phyloP scores from a whole-genome alignment of 179 eudicot genomes.

The Camellia oleifera region DNA sequence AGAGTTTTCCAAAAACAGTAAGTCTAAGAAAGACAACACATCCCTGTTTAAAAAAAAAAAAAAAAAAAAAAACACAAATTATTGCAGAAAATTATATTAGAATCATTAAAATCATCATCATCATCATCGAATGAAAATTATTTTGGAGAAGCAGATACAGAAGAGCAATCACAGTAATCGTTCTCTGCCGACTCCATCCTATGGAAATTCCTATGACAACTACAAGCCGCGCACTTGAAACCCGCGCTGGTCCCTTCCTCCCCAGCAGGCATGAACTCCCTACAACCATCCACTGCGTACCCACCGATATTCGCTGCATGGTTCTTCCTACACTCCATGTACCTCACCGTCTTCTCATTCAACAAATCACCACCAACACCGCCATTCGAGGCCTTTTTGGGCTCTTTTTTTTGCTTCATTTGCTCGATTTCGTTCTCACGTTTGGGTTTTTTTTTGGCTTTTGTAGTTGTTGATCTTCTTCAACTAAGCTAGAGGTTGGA shows the following conservation, averaged over 20 bases:
- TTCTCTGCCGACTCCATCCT: conserved; percentile 6
- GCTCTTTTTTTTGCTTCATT: conserved; percentile 2
- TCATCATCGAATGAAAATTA: not conserved
- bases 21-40: too few relatives aligned
- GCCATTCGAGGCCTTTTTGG: not conserved
- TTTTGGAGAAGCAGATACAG: conserved; percentile 6
- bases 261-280: conserved; percentile 27
- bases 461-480: not conserved
- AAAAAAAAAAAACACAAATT: too few relatives aligned
- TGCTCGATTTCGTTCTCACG: too few relatives aligned
- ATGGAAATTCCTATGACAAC: conserved; percentile 30
- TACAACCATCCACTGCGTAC: conserved; percentile 26
- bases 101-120: too few relatives aligned
- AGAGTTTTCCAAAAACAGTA: too few relatives aligned
- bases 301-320: conserved; percentile 30
- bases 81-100: too few relatives aligned
- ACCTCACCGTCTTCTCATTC: not conserved
- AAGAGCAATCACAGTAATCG: conserved; percentile 19
- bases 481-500: not conserved
- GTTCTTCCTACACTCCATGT: conserved; percentile 30
- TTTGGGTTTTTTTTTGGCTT: too few relatives aligned
- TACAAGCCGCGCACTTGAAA: conserved; percentile 30
- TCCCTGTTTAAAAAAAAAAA: too few relatives aligned
- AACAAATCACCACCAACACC: not conserved
- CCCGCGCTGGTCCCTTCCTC: conserved; percentile 23